A percentile compares a stretch with the other conserved stretches of the same genome.
Conservation (phyloP, 2,329 filamentous ascomycete genomes). For the Shiraia sp. region DNA sequence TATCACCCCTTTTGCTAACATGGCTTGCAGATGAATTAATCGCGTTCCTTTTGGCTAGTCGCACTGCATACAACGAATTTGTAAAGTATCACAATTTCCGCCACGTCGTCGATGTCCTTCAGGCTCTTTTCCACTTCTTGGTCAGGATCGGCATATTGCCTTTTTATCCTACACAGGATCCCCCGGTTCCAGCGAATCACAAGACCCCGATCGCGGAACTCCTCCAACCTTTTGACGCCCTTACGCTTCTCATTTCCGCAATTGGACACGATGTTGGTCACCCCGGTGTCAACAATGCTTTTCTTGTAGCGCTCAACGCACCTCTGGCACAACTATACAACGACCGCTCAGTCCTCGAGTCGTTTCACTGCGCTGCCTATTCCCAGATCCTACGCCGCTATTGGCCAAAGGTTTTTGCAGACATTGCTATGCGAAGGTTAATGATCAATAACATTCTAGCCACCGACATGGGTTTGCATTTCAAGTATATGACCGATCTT, state of each 20-base stretch:
- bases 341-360: constrained; percentile 93
- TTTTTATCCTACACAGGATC: constrained; percentile 59
- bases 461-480: constrained; percentile 96
- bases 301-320: constrained; percentile 87
- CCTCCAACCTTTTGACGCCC: constrained; percentile 82
- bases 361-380: constrained; percentile 95
- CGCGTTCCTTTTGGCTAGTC: constrained; percentile 83
- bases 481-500: constrained; percentile 92
- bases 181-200: constrained; percentile 33
- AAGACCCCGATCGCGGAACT: constrained; percentile 73
- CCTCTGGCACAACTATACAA: constrained; percentile 95
- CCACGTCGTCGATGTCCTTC: constrained; percentile 93
- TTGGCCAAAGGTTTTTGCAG: constrained; percentile 82
- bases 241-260: constrained; percentile 90
- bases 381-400: constrained; percentile 92
- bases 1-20: constrained; percentile 19
- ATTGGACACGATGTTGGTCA: constrained; percentile 98
- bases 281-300: constrained; percentile 97
- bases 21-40: constrained; percentile 70
- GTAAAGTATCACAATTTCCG: constrained; percentile 98
- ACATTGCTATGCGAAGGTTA: constrained; percentile 77
- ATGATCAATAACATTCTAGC: constrained; percentile 98
- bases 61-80: constrained; percentile 93
- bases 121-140: constrained; percentile 90
- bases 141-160: constrained; percentile 77